phyloP scores from a whole-genome alignment of 1,284 basidiomycete genomes.

The Trichosporon sp. region DNA sequence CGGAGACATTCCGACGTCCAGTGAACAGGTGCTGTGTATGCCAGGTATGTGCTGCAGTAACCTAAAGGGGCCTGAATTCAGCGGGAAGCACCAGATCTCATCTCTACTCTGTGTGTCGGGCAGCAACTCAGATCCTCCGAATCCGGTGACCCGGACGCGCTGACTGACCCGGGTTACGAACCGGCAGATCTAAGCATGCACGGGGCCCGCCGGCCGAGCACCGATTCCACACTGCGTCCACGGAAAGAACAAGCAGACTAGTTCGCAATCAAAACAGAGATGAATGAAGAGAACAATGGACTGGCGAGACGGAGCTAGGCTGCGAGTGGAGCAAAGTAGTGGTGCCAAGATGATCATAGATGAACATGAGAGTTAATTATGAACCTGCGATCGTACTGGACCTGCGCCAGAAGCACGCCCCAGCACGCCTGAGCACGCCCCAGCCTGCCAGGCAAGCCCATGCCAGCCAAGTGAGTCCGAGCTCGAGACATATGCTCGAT shows the following conservation, averaged over 20 bases:
- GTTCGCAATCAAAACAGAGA: no score
- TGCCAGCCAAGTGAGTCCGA: neutral
- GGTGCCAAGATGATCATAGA: slow-evolving; percentile 1
- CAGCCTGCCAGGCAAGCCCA: no score
- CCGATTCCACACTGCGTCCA: neutral
- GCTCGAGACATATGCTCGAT: neutral
- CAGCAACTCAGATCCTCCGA: neutral
- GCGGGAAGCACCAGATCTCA: neutral
- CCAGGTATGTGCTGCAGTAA: neutral
- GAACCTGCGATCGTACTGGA: neutral
- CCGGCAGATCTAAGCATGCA: neutral
- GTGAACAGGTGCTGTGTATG: no score
- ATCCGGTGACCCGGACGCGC: neutral
- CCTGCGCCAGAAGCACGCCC: no score
- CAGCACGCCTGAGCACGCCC: no score
- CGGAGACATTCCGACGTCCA: no score
- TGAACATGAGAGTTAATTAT: neutral
- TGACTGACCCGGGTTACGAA: neutral
- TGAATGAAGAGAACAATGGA: no score
- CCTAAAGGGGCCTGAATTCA: neutral
- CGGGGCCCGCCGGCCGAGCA: no score
- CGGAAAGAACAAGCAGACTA: neutral
- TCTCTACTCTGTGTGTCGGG: neutral
- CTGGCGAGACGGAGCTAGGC: no score
- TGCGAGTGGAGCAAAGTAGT: neutral